Evolutionary conservation across 2,329 filamentous ascomycete species (phyloP), one percentile per base, ranked within the genome.

Genomic region (Pezicula radicicola): DNA sequence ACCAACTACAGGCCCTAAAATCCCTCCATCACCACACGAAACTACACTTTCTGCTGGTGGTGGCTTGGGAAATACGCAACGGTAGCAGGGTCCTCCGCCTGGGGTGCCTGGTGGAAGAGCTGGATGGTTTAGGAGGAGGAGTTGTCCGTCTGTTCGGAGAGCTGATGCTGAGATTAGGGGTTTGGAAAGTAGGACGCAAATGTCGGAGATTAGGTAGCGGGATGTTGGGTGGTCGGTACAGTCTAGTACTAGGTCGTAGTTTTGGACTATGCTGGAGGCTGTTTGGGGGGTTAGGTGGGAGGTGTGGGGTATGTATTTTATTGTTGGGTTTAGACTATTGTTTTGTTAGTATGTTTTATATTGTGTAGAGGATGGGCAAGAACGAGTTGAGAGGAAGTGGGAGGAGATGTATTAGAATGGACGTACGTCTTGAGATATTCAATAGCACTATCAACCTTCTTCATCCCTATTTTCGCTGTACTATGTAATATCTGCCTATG

Each of bases 211-310:
- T 43, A 97, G 80, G 68, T 99, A 97, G 41, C 94, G 88, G 0
- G 91, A 89, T 1, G 89, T 87, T 0, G 94, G 93, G 58, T 93
- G 91, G 70, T 99, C 94, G 9, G 93, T 97, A 68, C 94, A 99
- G 69, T 99, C 94, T 12, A 99, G 83, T 2, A 97, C 83, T 1
- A 97, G 61, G 62, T 96, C 90, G 66, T 96, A 97, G 4, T 74
- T 62, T 0, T 75, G 71, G 51, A 96, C 81, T 39, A 91, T 83
- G 0, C 75, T 68, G 6, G 83, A 71, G 0, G 91, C 88, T 48
- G 87, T 89, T 53, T 82, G 72, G 0, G 90, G 79, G 0, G 81
- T 83, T 13, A 97, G 79, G 57, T 88, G 85, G 13, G 76, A 75
- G 9, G 70, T 67, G 64, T 95, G 79, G 0, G 83, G 70, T 16